Conservation (phyloP, 2,329 filamentous ascomycete species). For the Chaetomium olivaceum region DNA sequence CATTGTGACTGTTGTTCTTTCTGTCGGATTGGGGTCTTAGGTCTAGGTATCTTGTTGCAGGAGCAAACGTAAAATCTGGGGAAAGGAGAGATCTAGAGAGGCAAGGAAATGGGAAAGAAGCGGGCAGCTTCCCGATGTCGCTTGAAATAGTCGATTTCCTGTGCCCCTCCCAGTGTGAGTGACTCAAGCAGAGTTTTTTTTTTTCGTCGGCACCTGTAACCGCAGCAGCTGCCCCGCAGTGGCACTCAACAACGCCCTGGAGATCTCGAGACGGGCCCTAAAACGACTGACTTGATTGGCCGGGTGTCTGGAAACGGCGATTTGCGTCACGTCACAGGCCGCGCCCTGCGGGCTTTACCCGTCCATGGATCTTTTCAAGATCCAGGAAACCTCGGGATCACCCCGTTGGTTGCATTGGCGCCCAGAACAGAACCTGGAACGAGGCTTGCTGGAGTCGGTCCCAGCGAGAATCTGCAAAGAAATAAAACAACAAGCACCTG, state of each 20-base stretch:
- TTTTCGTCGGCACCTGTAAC: constrained; percentile 27
- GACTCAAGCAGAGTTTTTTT: constrained; percentile 36
- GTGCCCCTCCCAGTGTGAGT: constrained; percentile 28
- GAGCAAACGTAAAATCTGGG: constrained; percentile 7
- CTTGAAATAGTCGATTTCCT: constrained; percentile 31
- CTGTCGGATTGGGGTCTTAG: constrained; percentile 2
- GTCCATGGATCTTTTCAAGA: constrained; percentile 1
- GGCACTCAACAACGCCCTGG: constrained; percentile 26
- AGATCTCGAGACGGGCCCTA: constrained; percentile 18
- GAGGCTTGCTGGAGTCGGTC: neutral
- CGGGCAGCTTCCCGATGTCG: constrained; percentile 32
- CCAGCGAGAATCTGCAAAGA: no score
- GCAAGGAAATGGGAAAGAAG: constrained; percentile 21
- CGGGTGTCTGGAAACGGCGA: constrained; percentile 20
- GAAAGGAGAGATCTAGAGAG: constrained; percentile 15
- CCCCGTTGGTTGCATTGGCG: neutral
- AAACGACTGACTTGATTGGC: constrained; percentile 28
- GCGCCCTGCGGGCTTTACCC: constrained; percentile 18
- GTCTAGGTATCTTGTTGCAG: neutral
- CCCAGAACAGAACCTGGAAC: neutral
- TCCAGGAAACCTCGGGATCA: neutral
- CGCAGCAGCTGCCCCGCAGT: constrained; percentile 32
- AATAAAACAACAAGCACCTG: no score
- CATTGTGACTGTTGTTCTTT: constrained; percentile 28
- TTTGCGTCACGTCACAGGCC: constrained; percentile 24